A percentile compares a stretch with the other conserved stretches of the same genome.
Evolutionary conservation across 768 basidiomycete genomes (phyloP).

Genomic region (Cubamyces lactineus): DNA sequence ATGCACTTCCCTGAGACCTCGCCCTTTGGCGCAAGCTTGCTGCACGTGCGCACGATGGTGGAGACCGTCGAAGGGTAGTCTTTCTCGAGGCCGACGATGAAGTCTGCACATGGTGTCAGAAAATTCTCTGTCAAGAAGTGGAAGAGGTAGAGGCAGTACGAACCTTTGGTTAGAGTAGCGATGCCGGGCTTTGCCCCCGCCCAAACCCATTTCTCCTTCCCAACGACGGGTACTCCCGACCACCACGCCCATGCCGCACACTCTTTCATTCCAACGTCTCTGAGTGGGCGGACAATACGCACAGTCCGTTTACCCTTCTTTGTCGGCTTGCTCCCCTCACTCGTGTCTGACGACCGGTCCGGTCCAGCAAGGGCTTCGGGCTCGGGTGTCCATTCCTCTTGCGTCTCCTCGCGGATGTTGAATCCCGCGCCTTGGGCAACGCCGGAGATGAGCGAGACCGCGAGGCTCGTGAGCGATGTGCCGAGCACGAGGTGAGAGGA

Average conservation of each 20-base stretch:
- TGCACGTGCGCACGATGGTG: slow-evolving; percentile 78
- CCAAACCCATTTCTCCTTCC: slow-evolving; percentile 46
- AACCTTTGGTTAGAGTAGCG: slow-evolving; percentile 69
- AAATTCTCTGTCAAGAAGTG: too few species aligned
- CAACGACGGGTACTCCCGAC: slow-evolving; percentile 56
- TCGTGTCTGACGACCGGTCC: background rate
- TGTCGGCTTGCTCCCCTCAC: background rate
- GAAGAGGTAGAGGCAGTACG: too few species aligned
- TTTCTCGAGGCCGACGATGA: slow-evolving; percentile 77
- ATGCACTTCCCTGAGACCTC: slow-evolving; percentile 52
- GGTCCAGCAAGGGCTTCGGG: background rate
- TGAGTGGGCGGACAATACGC: slow-evolving; percentile 65
- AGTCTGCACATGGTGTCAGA: slow-evolving; percentile 49
- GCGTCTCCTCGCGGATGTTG: slow-evolving; percentile 64
- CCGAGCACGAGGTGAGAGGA: slow-evolving; percentile 83
- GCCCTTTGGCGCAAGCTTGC: slow-evolving; percentile 72
- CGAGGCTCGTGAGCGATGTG: slow-evolving; percentile 77
- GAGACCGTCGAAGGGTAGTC: slow-evolving; percentile 89
- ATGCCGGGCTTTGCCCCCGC: slow-evolving; percentile 61
- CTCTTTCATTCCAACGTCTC: slow-evolving; percentile 79
- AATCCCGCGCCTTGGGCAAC: slow-evolving; percentile 81
- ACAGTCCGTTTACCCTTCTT: slow-evolving; percentile 35
- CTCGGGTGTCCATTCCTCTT: slow-evolving; percentile 67
- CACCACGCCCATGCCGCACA: slow-evolving; percentile 81
- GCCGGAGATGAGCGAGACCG: slow-evolving; percentile 71